Evolutionary conservation across 2,329 filamentous ascomycete genomes (phyloP).

Genomic region (Epichloe festucae): DNA sequence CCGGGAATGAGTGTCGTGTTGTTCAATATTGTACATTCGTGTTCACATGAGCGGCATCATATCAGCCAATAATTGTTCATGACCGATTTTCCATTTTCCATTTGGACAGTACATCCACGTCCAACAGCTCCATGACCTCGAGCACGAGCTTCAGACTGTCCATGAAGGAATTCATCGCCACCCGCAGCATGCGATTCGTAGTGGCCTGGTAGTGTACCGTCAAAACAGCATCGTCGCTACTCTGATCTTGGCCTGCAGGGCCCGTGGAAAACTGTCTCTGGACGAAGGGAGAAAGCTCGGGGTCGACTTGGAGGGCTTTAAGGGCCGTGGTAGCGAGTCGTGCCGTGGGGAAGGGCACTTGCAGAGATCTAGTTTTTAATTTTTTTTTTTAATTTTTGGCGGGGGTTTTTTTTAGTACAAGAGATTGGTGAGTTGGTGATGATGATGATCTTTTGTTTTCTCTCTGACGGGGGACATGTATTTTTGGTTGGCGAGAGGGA

Average conservation of each 20-base stretch:
- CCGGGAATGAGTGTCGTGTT: too few relatives aligned
- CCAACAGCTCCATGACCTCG: conserved; percentile 81
- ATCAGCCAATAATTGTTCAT: not conserved
- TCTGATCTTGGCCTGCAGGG: conserved; percentile 9
- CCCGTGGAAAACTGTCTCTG: conserved; percentile 53
- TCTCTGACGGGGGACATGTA: too few relatives aligned
- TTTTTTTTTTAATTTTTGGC: too few relatives aligned
- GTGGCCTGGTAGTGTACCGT: conserved; percentile 70
- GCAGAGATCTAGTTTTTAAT: conserved; percentile 43
- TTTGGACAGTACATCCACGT: conserved; percentile 59
- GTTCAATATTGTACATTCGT: too few relatives aligned
- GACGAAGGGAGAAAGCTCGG: conserved; percentile 78
- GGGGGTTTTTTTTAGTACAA: not conserved
- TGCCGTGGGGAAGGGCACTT: conserved; percentile 68
- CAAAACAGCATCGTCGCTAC: conserved; percentile 33
- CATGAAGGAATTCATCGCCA: conserved; percentile 93
- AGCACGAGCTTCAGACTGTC: conserved; percentile 76
- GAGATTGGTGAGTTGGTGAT: not conserved
- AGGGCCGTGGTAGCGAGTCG: conserved; percentile 68
- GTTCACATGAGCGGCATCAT: not conserved
- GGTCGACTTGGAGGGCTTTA: conserved; percentile 67
- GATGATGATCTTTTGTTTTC: not conserved
- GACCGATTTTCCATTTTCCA: conserved; percentile 8
- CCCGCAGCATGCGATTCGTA: conserved; percentile 91
- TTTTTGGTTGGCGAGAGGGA: not conserved